Conservation (phyloP, 2,329 filamentous ascomycete species). For the Ophidiomyces ophidiicola region DNA sequence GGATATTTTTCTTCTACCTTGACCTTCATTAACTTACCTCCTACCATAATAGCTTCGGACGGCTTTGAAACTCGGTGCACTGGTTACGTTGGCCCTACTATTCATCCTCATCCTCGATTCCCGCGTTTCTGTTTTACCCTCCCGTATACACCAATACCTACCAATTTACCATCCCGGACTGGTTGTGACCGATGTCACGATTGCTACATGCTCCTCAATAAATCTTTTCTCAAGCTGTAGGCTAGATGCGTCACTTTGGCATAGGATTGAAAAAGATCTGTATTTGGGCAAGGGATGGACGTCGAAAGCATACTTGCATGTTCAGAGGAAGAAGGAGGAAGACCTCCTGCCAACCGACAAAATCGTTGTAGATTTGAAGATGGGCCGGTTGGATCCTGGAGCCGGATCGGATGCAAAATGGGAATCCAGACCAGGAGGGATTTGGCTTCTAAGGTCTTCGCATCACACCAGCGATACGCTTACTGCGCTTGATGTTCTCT, state of each 20-base stretch:
- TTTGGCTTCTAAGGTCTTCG: conserved; percentile 73
- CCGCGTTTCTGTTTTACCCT: conserved; percentile 74
- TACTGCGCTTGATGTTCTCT: conserved; percentile 74
- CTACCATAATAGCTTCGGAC: conserved; percentile 45
- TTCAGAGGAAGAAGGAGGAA: conserved; percentile 75
- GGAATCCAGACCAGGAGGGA: conserved; percentile 63
- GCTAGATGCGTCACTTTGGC: conserved; percentile 61
- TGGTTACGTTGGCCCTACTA: conserved; percentile 55
- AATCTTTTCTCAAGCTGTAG: conserved; percentile 66
- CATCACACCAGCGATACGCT: conserved; percentile 66
- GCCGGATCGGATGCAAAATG: conserved; percentile 49
- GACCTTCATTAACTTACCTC: conserved; percentile 11
- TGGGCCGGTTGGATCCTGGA: conserved; percentile 59
- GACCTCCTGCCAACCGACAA: conserved; percentile 62
- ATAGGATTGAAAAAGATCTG: conserved; percentile 78
- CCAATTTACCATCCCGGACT: conserved; percentile 73
- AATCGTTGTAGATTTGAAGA: conserved; percentile 66
- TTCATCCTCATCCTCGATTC: conserved; percentile 74
- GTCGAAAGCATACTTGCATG: conserved; percentile 65
- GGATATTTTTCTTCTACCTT: neutral
- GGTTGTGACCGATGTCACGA: conserved; percentile 73
- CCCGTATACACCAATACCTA: conserved; percentile 73
- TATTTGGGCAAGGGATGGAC: conserved; percentile 65
- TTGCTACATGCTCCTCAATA: conserved; percentile 61
- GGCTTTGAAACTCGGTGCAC: conserved; percentile 59